Base-by-base conservation (phyloP, 2,329 filamentous ascomycete genomes). In the Penicillium sp. region DNA sequence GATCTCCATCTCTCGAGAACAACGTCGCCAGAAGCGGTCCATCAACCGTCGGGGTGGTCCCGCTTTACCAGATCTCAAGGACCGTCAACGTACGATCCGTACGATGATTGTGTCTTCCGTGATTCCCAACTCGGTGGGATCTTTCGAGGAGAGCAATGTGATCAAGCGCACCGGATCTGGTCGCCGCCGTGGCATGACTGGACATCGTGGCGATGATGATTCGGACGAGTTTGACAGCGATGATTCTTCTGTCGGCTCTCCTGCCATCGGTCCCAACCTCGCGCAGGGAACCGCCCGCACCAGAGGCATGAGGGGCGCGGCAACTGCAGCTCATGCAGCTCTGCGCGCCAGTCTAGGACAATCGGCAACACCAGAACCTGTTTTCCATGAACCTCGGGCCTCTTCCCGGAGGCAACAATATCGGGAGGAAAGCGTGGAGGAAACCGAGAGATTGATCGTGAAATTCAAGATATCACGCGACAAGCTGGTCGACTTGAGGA, bases 181-280 rank as follows among this genome's bases (percentile, higher is more conserved):
- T 58, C 72, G 80, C n/a, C 80, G 82, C 46, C 84, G 86, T 67
- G 81, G 87, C 50, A 72, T 78, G 45, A 77, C 77, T 38, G 80
- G 83, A 44, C 83, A 88, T 59, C 76, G 76, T 29, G 84, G 76
- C 13, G 77, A 78, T 38, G 89, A 90, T 54, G 90, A 94, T 52
- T 95, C 91, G 0, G 93, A 97, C 50, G 93, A 94, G 1, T 90
- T 93, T 45, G 92, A 96, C 27, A 96, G 90, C 68, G 93, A 97
- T 53, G 90, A 95, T 54, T 96, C 91, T 0, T 85, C 82, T 1
- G 85, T 88, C 16, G 92, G 95, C 55, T 96, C 92, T n/a, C 92
- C 92, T 3, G 89, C 88, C 2, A 82, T 88, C 38, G 85, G 88
- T 6, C 84, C 89, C 59, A 76, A 92, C 43, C 80, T 84, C 34